Percentiles rank a stretch among this genome's conserved stretches.
Evolutionary conservation across 768 basidiomycete genomes (phyloP).

Genomic region (Collybiopsis luxurians): DNA sequence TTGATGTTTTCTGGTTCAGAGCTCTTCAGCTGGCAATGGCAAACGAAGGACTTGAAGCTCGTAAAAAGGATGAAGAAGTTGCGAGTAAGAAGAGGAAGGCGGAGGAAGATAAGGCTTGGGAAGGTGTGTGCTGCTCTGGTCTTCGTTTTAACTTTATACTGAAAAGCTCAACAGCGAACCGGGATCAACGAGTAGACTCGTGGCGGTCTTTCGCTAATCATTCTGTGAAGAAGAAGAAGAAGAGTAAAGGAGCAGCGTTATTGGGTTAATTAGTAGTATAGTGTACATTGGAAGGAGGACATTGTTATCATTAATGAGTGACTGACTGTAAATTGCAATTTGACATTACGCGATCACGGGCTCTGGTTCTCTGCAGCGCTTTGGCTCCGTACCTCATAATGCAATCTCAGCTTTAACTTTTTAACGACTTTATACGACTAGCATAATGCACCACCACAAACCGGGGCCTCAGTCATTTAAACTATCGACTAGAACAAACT

Average conservation of each 20-base stretch:
- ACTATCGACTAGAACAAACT: too few relatives aligned
- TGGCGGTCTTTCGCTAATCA: conserved; percentile 72
- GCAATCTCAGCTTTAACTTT: too few relatives aligned
- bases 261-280: too few relatives aligned
- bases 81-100: conserved; percentile 77
- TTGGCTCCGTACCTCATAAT: too few relatives aligned
- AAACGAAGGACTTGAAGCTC: conserved; percentile 90
- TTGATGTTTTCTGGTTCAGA: conserved; percentile 36
- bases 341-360: too few relatives aligned
- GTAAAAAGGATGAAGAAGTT: conserved; percentile 88
- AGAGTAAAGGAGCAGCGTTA: conserved; percentile 65
- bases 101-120: conserved; percentile 87
- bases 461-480: too few relatives aligned
- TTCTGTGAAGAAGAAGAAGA: conserved; percentile 77
- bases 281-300: too few relatives aligned
- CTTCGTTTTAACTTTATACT: not conserved
- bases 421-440: too few relatives aligned
- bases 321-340: too few relatives aligned
- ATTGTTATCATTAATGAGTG: too few relatives aligned
- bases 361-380: too few relatives aligned
- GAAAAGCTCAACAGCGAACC: conserved; percentile 44
- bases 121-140: conserved; percentile 49
- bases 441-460: too few relatives aligned
- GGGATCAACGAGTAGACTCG: conserved; percentile 81
- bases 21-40: conserved; percentile 89